These are phyloP conservation scores for Fusarium oxysporum DNA, from an alignment of 2,329 filamentous ascomycete genomes.

Conservation along the genomic window DNA sequence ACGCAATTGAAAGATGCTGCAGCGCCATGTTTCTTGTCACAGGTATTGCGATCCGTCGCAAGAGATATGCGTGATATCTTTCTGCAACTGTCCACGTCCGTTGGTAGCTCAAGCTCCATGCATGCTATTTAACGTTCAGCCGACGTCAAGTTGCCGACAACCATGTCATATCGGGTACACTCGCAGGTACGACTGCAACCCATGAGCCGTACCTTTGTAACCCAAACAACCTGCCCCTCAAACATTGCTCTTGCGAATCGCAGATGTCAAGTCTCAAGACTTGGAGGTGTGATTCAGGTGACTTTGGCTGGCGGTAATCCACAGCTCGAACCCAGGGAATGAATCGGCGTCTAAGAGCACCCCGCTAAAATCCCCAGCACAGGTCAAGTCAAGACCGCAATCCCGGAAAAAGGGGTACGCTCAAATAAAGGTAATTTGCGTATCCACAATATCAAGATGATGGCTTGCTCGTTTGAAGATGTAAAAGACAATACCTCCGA, in stretches of 20 bases:
- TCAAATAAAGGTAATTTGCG: conserved; percentile 44
- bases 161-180: neutral
- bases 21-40: conserved; percentile 7
- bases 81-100: neutral
- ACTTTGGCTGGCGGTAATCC: neutral
- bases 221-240: neutral
- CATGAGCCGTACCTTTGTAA: neutral
- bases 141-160: neutral
- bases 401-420: conserved; percentile 40
- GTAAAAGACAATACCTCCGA: conserved; percentile 17
- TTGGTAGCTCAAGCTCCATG: conserved; percentile 17
- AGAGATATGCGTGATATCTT: neutral
- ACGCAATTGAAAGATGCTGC: conserved; percentile 11
- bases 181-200: conserved; percentile 1
- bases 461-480: conserved; percentile 26
- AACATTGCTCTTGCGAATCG: conserved; percentile 2
- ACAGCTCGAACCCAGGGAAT: conserved; percentile 5
- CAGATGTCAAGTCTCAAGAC: conserved; percentile 3
- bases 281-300: conserved; percentile 11
- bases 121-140: conserved; percentile 27
- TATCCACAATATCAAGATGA: conserved; percentile 45
- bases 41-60: conserved; percentile 8
- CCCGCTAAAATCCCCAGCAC: conserved; percentile 35
- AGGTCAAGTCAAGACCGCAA: conserved; percentile 32
- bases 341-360: conserved; percentile 16